Percentiles rank a stretch among this genome's conserved stretches.
These are phyloP conservation scores for Blastobotrys capitulatus DNA, from an alignment of 1,139 yeast species.

Conservation along the genomic window DNA sequence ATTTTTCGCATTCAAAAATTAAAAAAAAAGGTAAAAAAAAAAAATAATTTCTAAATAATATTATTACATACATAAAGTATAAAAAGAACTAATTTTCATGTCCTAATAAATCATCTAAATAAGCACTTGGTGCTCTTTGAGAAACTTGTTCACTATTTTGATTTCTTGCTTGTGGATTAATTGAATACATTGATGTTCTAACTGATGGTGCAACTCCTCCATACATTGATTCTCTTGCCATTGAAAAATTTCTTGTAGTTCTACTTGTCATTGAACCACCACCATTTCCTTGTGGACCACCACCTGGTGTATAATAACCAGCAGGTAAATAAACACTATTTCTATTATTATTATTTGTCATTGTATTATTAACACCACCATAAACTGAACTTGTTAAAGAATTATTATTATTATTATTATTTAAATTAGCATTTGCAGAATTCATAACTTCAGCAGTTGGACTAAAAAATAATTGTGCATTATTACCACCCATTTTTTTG, in stretches of 20 bases:
- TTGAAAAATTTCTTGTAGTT: slow-evolving; percentile 20
- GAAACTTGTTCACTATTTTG: not conserved
- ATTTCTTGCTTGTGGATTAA: not conserved
- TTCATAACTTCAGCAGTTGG: slow-evolving; percentile 75
- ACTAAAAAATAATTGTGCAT: slow-evolving; percentile 54
- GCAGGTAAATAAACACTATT: slow-evolving; percentile 34
- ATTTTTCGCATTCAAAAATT: not conserved
- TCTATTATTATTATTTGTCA: slow-evolving; percentile 18
- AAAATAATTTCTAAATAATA: not conserved
- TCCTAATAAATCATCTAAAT: slow-evolving; percentile 34
- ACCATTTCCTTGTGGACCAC: slow-evolving; percentile 13
- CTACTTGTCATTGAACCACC: slow-evolving; percentile 23
- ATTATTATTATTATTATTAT: slow-evolving; percentile 7
- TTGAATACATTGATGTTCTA: slow-evolving; percentile 7
- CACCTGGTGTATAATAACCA: slow-evolving; percentile 31
- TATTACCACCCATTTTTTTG: not conserved
- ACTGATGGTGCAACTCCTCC: slow-evolving; percentile 11
- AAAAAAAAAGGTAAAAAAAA: too few relatives aligned
- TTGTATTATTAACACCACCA: slow-evolving; percentile 16
- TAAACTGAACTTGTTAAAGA: not conserved
- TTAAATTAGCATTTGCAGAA: slow-evolving; percentile 21
- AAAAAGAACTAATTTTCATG: slow-evolving; percentile 21
- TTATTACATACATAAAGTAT: too few relatives aligned
- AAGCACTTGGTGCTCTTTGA: slow-evolving; percentile 37
- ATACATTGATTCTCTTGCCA: slow-evolving; percentile 17